Conservation (phyloP, 306 rosid genomes). For the Sicyos baderoa region DNA sequence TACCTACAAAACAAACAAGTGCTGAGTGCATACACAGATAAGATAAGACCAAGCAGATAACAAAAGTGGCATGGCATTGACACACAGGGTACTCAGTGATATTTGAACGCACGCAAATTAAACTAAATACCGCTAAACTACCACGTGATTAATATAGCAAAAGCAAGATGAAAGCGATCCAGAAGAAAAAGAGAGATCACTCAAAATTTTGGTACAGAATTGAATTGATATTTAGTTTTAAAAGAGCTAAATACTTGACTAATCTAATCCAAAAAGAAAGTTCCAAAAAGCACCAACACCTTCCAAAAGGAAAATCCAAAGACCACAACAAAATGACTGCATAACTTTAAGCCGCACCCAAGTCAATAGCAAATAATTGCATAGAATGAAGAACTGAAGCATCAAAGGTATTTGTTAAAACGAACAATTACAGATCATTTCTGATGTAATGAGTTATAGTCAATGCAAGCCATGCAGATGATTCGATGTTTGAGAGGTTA, state of each 20-base stretch:
- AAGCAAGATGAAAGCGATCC: no score
- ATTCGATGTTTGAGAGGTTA: slow-evolving; percentile 59
- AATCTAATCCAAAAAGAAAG: background rate
- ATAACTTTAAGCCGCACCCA: background rate
- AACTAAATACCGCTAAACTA: no score
- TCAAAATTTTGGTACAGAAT: no score
- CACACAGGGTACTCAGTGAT: no score
- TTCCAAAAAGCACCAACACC: background rate
- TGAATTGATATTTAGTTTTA: no score
- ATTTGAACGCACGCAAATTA: no score
- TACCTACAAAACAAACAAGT: slow-evolving; percentile 36
- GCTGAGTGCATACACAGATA: no score
- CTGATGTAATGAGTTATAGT: slow-evolving; percentile 70
- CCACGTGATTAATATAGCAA: no score
- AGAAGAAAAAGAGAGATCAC: no score
- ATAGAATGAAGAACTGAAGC: background rate
- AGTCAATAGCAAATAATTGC: background rate
- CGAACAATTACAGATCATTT: slow-evolving; percentile 45
- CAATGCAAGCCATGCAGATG: slow-evolving; percentile 63
- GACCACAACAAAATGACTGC: background rate
- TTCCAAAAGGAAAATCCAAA: background rate
- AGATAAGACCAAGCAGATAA: no score
- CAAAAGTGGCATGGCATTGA: no score
- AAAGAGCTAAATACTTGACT: no score
- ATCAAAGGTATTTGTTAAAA: slow-evolving; percentile 44